phyloP scores from a whole-genome alignment of 192 early-diverging fungal genomes.

The Backusella macrospora region DNA sequence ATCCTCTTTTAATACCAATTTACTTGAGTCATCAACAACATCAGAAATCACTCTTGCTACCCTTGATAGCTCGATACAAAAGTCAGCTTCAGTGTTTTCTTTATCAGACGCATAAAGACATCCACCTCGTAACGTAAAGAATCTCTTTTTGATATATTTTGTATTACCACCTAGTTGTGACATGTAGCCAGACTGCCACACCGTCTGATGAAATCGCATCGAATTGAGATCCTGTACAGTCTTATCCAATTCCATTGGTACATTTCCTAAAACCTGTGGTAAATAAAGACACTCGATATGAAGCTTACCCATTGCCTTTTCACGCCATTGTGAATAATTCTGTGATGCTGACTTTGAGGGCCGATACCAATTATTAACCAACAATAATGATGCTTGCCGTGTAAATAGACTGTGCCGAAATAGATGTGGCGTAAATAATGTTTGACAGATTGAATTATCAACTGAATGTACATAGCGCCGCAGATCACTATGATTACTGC shows the following conservation, averaged over 20 bases:
- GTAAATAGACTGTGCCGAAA: constrained; percentile 4
- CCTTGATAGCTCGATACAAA: neutral
- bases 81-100: neutral
- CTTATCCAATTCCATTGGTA: neutral
- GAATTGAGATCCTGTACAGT: constrained; percentile 8
- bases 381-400: neutral
- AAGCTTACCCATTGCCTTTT: constrained; percentile 1
- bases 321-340: neutral
- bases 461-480: neutral
- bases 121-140: constrained; percentile 4
- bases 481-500: neutral
- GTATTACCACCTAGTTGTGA: constrained; percentile 1
- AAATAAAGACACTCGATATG: neutral
- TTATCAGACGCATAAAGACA: neutral
- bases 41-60: neutral
- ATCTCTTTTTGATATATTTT: neutral
- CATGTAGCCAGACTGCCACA: constrained; percentile 3
- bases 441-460: neutral
- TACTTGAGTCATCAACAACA: neutral
- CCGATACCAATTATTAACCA: constrained; percentile 1
- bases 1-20: neutral
- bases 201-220: constrained; percentile 4
- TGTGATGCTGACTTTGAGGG: neutral
- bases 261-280: neutral
- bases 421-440: constrained; percentile 10